Percentiles rank a stretch among this genome's conserved stretches.
Evolutionary conservation across 257 asterid species (phyloP).

Genomic region (Scutellaria galericulata): DNA sequence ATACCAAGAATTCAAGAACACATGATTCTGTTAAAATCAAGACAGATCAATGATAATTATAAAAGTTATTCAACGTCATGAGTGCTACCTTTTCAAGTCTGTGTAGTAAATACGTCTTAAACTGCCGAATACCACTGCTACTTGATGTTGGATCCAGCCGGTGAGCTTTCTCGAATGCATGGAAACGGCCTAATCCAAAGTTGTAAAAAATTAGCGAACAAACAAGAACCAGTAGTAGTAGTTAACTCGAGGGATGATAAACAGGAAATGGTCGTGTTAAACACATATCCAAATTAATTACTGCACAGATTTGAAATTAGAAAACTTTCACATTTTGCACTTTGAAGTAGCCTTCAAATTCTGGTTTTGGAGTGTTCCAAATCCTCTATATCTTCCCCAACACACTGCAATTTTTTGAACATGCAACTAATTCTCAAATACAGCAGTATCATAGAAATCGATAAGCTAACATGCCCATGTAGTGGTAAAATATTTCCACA

Average conservation of each 20-base stretch:
- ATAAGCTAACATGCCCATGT: slow-evolving; percentile 25
- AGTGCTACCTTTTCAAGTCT: slow-evolving; percentile 75
- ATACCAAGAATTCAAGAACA: slow-evolving; percentile 9
- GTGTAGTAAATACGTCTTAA: slow-evolving; percentile 85
- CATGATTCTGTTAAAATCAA: slow-evolving; percentile 16
- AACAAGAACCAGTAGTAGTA: slow-evolving; percentile 11
- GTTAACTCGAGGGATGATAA: slow-evolving; percentile 6
- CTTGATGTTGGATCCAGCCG: slow-evolving; percentile 80
- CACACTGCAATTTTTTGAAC: slow-evolving; percentile 62
- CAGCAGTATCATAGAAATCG: slow-evolving; percentile 11
- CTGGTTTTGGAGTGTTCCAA: slow-evolving; percentile 97
- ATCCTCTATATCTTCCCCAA: slow-evolving; percentile 95
- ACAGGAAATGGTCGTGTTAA: background rate
- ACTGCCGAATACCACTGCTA: slow-evolving; percentile 97
- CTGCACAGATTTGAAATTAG: background rate
- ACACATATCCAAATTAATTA: background rate
- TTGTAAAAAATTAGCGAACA: slow-evolving; percentile 15
- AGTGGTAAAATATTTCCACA: slow-evolving; percentile 3
- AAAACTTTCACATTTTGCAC: slow-evolving; percentile 66
- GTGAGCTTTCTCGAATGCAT: slow-evolving; percentile 97
- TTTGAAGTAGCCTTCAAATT: slow-evolving; percentile 85
- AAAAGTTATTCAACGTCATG: slow-evolving; percentile 34
- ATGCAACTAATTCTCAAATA: slow-evolving; percentile 25
- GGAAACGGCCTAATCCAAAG: slow-evolving; percentile 78
- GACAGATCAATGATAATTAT: slow-evolving; percentile 20